Evolutionary conservation across 331 rosid species (phyloP).

Genomic region (Spiraea crenata): DNA sequence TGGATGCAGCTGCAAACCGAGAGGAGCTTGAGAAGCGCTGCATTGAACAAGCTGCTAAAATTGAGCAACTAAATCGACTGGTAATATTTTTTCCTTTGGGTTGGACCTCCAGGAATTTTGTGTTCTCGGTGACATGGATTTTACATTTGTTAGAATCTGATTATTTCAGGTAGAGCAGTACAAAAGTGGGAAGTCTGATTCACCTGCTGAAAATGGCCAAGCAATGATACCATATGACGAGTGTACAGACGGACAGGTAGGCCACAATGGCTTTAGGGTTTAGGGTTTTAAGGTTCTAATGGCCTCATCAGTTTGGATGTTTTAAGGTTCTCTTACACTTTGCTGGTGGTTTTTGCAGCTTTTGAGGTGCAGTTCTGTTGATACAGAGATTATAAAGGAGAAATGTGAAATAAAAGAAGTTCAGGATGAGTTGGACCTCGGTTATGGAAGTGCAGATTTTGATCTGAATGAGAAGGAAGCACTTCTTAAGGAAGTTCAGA

Average conservation of each 20-base stretch:
- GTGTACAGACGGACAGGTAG: slow-evolving; percentile 18
- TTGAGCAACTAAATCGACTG: slow-evolving; percentile 64
- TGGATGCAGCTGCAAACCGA: slow-evolving; percentile 31
- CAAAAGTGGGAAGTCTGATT: slow-evolving; percentile 16
- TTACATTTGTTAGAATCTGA: slow-evolving; percentile 3
- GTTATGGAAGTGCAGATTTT: slow-evolving; percentile 31
- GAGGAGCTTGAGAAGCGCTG: slow-evolving; percentile 70
- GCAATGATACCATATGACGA: slow-evolving; percentile 31
- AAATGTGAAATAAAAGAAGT: slow-evolving; percentile 73
- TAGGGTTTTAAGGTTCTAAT: background rate
- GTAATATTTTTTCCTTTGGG: slow-evolving; percentile 34
- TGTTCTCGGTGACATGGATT: slow-evolving; percentile 17
- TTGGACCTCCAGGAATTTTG: slow-evolving; percentile 11
- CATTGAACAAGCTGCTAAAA: slow-evolving; percentile 61
- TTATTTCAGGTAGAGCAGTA: slow-evolving; percentile 33
- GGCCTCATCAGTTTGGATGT: background rate
- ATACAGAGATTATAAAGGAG: slow-evolving; percentile 47
- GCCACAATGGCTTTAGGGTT: background rate
- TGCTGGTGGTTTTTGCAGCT: slow-evolving; percentile 34
- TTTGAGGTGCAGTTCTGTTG: slow-evolving; percentile 25
- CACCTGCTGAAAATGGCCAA: slow-evolving; percentile 16
- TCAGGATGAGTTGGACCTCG: slow-evolving; percentile 43
- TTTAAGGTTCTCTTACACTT: slow-evolving; percentile 26
- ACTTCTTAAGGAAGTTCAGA: slow-evolving; percentile 82
- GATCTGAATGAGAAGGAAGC: slow-evolving; percentile 80